phyloP scores from a whole-genome alignment of 106 monocot species.

The Chionographis japonica region DNA sequence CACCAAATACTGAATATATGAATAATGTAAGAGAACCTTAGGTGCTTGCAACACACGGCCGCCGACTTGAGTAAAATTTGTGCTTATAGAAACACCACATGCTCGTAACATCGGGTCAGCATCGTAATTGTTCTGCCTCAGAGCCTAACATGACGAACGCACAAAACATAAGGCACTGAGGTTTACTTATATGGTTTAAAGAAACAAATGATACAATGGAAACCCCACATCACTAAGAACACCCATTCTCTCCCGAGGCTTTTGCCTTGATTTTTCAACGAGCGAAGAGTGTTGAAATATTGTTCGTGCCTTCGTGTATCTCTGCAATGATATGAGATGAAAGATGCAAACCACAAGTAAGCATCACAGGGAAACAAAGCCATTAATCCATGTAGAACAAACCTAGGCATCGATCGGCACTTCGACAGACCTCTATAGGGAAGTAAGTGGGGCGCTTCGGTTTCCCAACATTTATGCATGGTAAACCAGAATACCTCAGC shows the following conservation, averaged over 20 bases:
- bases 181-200: background rate
- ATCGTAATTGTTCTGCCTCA: conserved; percentile 65
- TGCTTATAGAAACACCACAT: conserved; percentile 64
- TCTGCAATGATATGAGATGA: conserved; percentile 55
- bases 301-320: conserved; percentile 85
- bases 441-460: conserved; percentile 83
- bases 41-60: conserved; percentile 79
- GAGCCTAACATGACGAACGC: conserved; percentile 31
- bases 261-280: conserved; percentile 96
- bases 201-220: background rate
- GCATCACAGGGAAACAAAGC: background rate
- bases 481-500: conserved; percentile 52
- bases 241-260: conserved; percentile 84
- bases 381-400: background rate
- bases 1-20: too few species aligned
- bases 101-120: conserved; percentile 68
- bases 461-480: conserved; percentile 97
- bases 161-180: background rate
- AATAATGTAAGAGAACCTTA: conserved; percentile 27
- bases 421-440: conserved; percentile 66
- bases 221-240: conserved; percentile 55
- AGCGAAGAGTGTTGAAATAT: conserved; percentile 79
- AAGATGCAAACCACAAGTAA: background rate
- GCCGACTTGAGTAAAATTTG: conserved; percentile 68
- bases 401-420: background rate